Percentiles rank a stretch among this genome's conserved stretches.
These are phyloP conservation scores for Urochloa ruziziensis DNA, from an alignment of 176 grass and related monocot genomes.

Conservation along the genomic window DNA sequence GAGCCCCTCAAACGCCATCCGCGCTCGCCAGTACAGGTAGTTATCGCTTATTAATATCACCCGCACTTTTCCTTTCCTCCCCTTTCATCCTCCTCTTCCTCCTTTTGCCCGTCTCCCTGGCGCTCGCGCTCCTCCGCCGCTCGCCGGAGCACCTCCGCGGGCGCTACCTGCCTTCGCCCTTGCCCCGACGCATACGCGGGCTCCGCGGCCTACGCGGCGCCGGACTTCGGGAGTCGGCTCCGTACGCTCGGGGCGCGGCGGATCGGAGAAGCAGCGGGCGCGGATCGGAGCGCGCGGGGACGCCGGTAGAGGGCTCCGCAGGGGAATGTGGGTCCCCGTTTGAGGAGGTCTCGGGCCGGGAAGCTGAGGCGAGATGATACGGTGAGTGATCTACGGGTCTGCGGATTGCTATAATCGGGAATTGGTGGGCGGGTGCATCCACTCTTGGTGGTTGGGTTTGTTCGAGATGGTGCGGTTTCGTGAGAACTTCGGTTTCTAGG, in stretches of 20 bases:
- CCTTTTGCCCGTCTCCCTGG: background rate
- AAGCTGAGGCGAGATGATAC: slow-evolving; percentile 20
- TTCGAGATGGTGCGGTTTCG: background rate
- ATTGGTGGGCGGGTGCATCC: slow-evolving; percentile 16
- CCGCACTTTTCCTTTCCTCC: slow-evolving; percentile 39
- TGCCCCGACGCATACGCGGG: background rate
- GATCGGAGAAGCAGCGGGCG: slow-evolving; percentile 3
- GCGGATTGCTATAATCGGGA: slow-evolving; percentile 10
- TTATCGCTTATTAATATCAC: slow-evolving; percentile 54
- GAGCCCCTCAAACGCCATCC: background rate
- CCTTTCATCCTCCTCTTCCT: slow-evolving; percentile 14
- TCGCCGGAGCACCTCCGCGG: slow-evolving; percentile 29
- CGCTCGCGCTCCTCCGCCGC: slow-evolving; percentile 13
- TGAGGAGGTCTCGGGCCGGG: slow-evolving; percentile 6
- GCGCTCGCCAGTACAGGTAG: slow-evolving; percentile 3
- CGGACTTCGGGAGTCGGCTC: background rate
- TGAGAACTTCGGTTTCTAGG: background rate
- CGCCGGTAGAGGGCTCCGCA: background rate
- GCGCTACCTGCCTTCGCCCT: background rate
- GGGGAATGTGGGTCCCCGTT: slow-evolving; percentile 49
- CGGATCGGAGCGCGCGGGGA: slow-evolving; percentile 30
- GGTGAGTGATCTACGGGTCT: slow-evolving; percentile 43
- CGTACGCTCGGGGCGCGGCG: background rate
- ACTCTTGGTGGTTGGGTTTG: slow-evolving; percentile 22
- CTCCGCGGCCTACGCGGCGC: background rate